A percentile compares a stretch with the other conserved stretches of the same genome.
phyloP scores from a whole-genome alignment of 768 basidiomycete genomes.

The Lentinula sp. region DNA sequence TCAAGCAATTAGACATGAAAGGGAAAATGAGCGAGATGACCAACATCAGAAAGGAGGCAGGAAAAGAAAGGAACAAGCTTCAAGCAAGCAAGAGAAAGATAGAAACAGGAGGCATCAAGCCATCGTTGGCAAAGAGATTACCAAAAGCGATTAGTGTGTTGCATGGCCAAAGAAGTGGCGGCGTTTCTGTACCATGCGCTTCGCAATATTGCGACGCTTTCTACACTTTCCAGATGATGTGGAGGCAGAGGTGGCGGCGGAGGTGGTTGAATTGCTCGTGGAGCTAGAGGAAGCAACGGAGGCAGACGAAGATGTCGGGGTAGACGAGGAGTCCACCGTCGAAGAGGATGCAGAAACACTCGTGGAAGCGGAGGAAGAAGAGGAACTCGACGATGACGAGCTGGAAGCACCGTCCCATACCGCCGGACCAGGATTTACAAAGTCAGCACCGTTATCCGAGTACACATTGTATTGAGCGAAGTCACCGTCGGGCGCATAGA shows the following conservation, averaged over 20 bases:
- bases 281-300: neutral
- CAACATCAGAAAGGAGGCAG: neutral
- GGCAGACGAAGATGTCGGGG: neutral
- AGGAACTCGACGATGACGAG: neutral
- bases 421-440: constrained; percentile 2
- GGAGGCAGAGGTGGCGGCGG: neutral
- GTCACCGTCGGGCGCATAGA: constrained; percentile 3
- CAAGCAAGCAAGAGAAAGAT: neutral
- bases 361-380: neutral
- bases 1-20: neutral
- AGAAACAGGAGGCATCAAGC: neutral
- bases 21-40: neutral
- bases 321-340: neutral
- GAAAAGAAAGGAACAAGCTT: neutral
- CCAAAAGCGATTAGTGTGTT: neutral
- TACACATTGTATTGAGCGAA: constrained; percentile 9
- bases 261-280: neutral
- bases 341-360: neutral
- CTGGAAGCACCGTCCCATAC: neutral
- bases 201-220: neutral
- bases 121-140: neutral
- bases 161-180: neutral
- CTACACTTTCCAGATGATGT: neutral
- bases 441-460: neutral
- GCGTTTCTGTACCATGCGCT: neutral